These are phyloP conservation scores for Coprinopsis cinerea DNA, from an alignment of 768 basidiomycete species.

Conservation along the genomic window DNA sequence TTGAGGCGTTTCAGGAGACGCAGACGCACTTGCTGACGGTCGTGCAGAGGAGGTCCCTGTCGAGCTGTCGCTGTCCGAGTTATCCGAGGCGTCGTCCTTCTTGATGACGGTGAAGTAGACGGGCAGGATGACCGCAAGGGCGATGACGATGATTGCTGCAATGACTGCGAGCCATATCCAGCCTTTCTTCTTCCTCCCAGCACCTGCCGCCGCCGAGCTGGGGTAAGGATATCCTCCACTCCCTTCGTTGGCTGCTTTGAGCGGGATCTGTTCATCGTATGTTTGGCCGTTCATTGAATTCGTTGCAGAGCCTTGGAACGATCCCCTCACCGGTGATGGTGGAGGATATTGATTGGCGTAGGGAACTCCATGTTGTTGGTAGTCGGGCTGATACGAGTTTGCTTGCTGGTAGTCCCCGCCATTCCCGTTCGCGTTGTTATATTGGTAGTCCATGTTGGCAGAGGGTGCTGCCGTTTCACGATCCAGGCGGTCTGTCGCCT, in stretches of 20 bases:
- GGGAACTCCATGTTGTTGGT: no score
- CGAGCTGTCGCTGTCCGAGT: background rate
- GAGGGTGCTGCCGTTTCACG: no score
- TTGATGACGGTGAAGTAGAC: conserved; percentile 30
- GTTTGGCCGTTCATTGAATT: background rate
- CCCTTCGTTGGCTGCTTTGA: background rate
- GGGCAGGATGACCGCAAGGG: conserved; percentile 27
- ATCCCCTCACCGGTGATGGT: no score
- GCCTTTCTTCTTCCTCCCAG: background rate
- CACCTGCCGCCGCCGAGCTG: no score
- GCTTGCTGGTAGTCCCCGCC: no score
- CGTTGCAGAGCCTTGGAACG: background rate
- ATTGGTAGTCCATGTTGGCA: no score
- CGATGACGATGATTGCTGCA: conserved; percentile 14
- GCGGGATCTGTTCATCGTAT: background rate
- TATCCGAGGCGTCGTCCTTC: conserved; percentile 11
- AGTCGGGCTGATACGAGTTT: no score
- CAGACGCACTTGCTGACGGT: background rate
- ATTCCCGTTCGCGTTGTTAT: no score
- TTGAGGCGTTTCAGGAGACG: conserved; percentile 15
- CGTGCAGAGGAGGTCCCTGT: conserved; percentile 7
- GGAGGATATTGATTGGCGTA: no score
- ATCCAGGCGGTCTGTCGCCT: no score
- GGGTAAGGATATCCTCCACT: background rate
- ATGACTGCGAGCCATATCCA: background rate